Conservation (phyloP, 176 grass and related monocot species). For the Phyllostachys edulis region DNA sequence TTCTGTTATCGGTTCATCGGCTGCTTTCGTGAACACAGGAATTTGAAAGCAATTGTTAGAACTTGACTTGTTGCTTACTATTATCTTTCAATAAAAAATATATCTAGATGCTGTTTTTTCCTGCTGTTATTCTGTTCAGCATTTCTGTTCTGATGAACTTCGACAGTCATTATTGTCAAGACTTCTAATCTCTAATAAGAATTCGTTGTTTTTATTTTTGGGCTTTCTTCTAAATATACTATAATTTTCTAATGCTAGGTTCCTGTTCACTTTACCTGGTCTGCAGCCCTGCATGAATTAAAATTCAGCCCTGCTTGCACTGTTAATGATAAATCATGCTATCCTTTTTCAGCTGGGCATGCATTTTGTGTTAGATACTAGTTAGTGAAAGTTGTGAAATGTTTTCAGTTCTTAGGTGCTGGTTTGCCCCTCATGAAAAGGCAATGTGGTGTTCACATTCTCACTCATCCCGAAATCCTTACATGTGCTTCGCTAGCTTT, state of each 20-base stretch:
- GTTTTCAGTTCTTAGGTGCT: not conserved
- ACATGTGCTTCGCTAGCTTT: not conserved
- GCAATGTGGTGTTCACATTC: not conserved
- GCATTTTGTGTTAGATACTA: not conserved
- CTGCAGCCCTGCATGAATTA: not conserved
- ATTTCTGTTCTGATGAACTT: constrained; percentile 11
- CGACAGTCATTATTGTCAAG: not conserved
- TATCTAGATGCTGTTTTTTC: not conserved
- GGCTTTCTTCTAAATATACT: not conserved
- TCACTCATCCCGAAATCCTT: constrained; percentile 6
- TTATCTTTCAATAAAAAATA: not conserved
- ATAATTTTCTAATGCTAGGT: not conserved
- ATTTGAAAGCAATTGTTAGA: not conserved
- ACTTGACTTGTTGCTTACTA: too few relatives aligned
- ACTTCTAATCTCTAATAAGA: not conserved
- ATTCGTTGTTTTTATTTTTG: not conserved
- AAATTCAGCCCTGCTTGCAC: not conserved
- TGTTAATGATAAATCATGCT: not conserved
- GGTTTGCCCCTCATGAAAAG: not conserved
- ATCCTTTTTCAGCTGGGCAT: not conserved
- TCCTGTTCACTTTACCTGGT: not conserved
- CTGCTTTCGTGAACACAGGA: not conserved
- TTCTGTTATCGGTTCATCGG: not conserved
- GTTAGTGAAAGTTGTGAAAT: not conserved
- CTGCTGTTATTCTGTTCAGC: not conserved